Conservation (phyloP, 768 basidiomycete genomes). For the Xerocomellus amylosporus region DNA sequence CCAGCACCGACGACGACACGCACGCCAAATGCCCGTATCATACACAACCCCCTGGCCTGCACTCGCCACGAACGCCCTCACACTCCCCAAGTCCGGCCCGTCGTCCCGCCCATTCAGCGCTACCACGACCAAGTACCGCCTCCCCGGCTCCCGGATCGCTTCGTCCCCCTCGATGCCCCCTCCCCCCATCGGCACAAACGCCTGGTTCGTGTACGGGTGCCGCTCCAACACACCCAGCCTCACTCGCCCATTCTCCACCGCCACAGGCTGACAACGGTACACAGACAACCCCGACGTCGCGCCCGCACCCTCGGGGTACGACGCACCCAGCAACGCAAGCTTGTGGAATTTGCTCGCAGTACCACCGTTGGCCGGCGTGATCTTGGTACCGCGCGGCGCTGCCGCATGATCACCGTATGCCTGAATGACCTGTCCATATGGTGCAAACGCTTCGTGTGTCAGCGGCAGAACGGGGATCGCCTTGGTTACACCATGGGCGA, state of each 20-base stretch:
- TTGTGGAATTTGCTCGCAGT: constrained; percentile 94
- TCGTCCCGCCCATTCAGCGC: constrained; percentile 76
- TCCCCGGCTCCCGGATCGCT: constrained; percentile 46
- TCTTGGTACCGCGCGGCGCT: constrained; percentile 64
- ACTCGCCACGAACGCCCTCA: constrained; percentile 81
- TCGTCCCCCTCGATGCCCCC: constrained; percentile 40
- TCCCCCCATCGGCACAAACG: constrained; percentile 92
- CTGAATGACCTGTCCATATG: constrained; percentile 91
- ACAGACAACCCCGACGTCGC: constrained; percentile 76
- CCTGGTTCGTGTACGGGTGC: constrained; percentile 86
- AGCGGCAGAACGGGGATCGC: constrained; percentile 61
- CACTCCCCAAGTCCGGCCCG: constrained; percentile 67
- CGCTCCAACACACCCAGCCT: constrained; percentile 78
- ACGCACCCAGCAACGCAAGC: constrained; percentile 64
- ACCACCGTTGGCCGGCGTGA: constrained; percentile 84
- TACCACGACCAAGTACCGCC: constrained; percentile 80
- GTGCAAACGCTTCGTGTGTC: constrained; percentile 80
- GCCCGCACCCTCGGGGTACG: constrained; percentile 55
- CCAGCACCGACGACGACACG: constrained; percentile 36
- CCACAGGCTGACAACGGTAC: constrained; percentile 69
- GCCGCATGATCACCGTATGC: constrained; percentile 69
- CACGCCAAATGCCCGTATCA: constrained; percentile 84
- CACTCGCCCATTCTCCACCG: constrained; percentile 45
- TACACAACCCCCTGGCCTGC: constrained; percentile 86
- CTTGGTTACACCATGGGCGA: constrained; percentile 10